Percentiles rank a stretch among this genome's conserved stretches.
These are phyloP conservation scores for Russula sp. DNA, from an alignment of 768 basidiomycete species.

Conservation along the genomic window DNA sequence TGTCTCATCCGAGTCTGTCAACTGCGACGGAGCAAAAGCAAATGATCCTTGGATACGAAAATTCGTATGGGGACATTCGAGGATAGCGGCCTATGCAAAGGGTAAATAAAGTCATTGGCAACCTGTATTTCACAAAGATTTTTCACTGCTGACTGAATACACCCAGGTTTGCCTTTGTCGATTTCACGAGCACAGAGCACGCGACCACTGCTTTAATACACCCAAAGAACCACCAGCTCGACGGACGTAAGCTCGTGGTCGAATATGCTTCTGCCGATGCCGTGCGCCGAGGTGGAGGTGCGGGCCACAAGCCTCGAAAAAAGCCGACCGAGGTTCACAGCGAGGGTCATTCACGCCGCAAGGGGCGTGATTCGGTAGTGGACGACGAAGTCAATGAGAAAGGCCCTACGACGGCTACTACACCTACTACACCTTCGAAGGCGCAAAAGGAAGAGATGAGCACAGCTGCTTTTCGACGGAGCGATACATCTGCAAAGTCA, in stretches of 20 bases:
- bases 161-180: slow-evolving; percentile 86
- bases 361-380: neutral
- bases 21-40: slow-evolving; percentile 33
- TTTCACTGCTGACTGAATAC: slow-evolving; percentile 34
- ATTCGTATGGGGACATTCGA: slow-evolving; percentile 95
- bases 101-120: slow-evolving; percentile 51
- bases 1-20: neutral
- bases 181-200: slow-evolving; percentile 75
- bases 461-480: neutral
- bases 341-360: neutral
- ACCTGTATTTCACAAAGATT: too few relatives aligned
- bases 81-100: slow-evolving; percentile 93
- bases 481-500: neutral
- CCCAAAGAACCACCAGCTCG: slow-evolving; percentile 76
- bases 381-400: neutral
- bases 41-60: slow-evolving; percentile 61
- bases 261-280: slow-evolving; percentile 90
- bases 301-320: slow-evolving; percentile 10
- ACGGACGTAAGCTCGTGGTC: slow-evolving; percentile 81
- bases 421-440: neutral
- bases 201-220: slow-evolving; percentile 83
- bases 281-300: slow-evolving; percentile 70
- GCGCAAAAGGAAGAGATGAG: neutral
- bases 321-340: neutral
- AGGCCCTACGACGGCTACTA: too few relatives aligned